phyloP scores from a whole-genome alignment of 2,329 filamentous ascomycete genomes.

The Penicillium sp. region DNA sequence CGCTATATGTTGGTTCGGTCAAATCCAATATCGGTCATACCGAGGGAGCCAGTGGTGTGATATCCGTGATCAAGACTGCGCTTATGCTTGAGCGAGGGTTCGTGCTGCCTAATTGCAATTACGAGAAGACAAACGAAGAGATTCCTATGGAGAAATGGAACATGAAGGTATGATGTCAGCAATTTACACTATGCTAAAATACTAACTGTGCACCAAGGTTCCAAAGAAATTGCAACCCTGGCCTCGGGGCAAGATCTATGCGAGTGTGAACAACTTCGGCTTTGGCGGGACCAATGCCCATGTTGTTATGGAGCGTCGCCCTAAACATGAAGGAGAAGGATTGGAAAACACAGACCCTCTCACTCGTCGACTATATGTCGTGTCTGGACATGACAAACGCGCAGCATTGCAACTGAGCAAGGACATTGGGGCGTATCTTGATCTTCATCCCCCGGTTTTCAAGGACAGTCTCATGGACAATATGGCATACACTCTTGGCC shows the following conservation, averaged over 20 bases:
- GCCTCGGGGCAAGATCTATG: slow-evolving; percentile 22
- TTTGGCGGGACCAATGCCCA: slow-evolving; percentile 35
- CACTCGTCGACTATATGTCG: slow-evolving; percentile 13
- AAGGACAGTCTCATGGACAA: slow-evolving; percentile 18
- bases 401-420: slow-evolving; percentile 12
- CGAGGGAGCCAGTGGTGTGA: slow-evolving; percentile 26
- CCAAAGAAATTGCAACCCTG: slow-evolving; percentile 23
- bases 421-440: slow-evolving; percentile 14
- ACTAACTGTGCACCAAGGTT: slow-evolving; percentile 10
- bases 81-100: slow-evolving; percentile 26
- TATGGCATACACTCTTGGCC: slow-evolving; percentile 20
- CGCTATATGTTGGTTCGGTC: slow-evolving; percentile 26
- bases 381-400: slow-evolving; percentile 18
- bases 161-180: too few relatives aligned
- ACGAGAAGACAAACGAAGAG: slow-evolving; percentile 20
- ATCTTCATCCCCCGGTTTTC: slow-evolving; percentile 15
- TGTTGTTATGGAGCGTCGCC: slow-evolving; percentile 25
- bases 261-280: slow-evolving; percentile 34
- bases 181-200: too few relatives aligned
- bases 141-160: slow-evolving; percentile 25
- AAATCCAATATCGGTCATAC: slow-evolving; percentile 30
- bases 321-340: slow-evolving; percentile 15
- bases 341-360: slow-evolving; percentile 10
- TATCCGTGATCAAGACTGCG: slow-evolving; percentile 25
- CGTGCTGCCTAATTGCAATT: slow-evolving; percentile 25